Conservation (phyloP, 495 filamentous ascomycete genomes). For the Pseudotulostoma volvatum region DNA sequence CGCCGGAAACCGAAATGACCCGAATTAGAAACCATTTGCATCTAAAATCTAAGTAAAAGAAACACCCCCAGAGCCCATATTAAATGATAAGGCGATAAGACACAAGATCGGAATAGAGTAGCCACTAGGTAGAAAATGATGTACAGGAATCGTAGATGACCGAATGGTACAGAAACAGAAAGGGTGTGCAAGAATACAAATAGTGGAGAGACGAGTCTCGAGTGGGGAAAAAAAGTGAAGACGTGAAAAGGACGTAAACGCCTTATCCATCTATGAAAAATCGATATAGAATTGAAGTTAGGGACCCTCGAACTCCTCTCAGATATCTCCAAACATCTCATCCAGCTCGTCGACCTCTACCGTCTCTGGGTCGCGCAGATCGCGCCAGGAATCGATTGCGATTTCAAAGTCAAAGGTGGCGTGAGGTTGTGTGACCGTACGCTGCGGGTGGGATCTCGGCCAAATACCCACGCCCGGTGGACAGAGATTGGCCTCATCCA, state of each 20-base stretch:
- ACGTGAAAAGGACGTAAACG: background rate
- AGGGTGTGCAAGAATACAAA: background rate
- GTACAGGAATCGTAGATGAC: too few species aligned
- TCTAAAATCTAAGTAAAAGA: too few species aligned
- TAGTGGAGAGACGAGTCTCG: background rate
- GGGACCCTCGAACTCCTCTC: constrained; percentile 8
- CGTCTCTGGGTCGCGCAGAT: constrained; percentile 68
- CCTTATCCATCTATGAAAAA: background rate
- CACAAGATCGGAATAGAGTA: too few species aligned
- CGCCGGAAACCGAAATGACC: too few species aligned
- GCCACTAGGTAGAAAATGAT: too few species aligned
- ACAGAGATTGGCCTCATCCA: constrained; percentile 28
- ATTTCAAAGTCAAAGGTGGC: constrained; percentile 14
- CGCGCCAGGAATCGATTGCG: constrained; percentile 34
- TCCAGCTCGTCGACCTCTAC: constrained; percentile 89
- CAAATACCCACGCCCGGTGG: background rate
- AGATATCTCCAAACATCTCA: constrained; percentile 51
- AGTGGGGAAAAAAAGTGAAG: background rate
- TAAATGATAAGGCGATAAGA: too few species aligned
- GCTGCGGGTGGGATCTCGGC: constrained; percentile 32
- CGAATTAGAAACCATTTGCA: too few species aligned
- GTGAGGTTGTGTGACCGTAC: constrained; percentile 12
- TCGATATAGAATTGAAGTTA: too few species aligned
- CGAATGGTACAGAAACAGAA: too few species aligned
- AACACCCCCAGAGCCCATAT: too few species aligned